Evolutionary conservation across 1,284 basidiomycete species (phyloP), one percentile per base, ranked within the genome.

Genomic region (Trametes versicolor): DNA sequence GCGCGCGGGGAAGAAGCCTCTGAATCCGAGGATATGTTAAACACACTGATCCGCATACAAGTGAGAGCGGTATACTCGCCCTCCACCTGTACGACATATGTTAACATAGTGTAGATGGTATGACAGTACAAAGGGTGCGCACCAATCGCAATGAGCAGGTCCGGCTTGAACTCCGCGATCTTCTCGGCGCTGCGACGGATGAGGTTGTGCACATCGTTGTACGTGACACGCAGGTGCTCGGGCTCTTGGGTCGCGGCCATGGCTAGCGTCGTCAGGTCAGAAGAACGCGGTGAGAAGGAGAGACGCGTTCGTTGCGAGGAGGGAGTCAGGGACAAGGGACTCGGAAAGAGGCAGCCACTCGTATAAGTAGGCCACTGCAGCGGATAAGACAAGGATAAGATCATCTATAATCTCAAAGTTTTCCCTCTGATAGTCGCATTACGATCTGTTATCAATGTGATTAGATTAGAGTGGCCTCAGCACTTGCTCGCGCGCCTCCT

Each of bases 1-100:
- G 66, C 96, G 92, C 29, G 96, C 95, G 52, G 96, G 96, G 80
- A 97, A 96, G 82, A 97, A 97, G 45, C 96, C 96, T 57, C 96
- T 93, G 77, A 60, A 68, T 60, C 67, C 37, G 53, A 27, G 65
- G 57, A 66, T 58, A 57, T 63, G 72, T 70, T 67, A 71, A 69
- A 63, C 54, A 37, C 54, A 37, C 61, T 60, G 41, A 64, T 60
- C 67, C 65, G 66, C 21, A 32, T 15, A 60, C 54, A 52, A 64
- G 45, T 51, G 59, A 49, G 63, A 65, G 50, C 58, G 58, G 45
- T 50, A 56, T 57, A 87, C 90, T 83, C 68, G 92, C 92, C 91
- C 91, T 84, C 92, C 92, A 74, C 93, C 90, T 93, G 68, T 47
- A 51, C 63, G 60, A n/a, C n/a, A n/a, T n/a, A n/a, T n/a, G n/a